A percentile compares a stretch with the other conserved stretches of the same genome.
Evolutionary conservation across 2,329 filamentous ascomycete species (phyloP).

Genomic region (Epichloe typhina): DNA sequence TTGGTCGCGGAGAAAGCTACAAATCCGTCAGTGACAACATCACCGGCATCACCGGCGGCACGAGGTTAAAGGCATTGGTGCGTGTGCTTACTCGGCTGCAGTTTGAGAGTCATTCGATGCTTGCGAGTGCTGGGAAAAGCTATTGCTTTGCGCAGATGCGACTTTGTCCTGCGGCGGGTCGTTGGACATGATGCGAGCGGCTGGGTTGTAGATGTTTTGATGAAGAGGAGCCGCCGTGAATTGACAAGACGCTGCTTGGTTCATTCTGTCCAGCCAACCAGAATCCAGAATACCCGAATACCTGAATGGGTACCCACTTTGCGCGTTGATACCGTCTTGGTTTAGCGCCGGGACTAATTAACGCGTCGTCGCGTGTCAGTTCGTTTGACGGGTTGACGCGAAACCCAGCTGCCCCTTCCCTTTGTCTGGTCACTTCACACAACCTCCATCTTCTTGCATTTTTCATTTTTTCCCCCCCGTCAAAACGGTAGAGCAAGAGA

Average conservation of each 20-base stretch:
- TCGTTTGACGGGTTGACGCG: conserved; percentile 10
- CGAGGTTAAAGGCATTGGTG: background rate
- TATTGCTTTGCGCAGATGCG: conserved; percentile 33
- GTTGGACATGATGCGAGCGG: conserved; percentile 19
- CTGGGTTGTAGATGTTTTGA: background rate
- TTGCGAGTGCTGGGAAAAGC: conserved; percentile 43
- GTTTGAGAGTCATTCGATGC: conserved; percentile 55
- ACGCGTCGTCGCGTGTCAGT: conserved; percentile 25
- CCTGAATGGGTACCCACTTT: conserved; percentile 16
- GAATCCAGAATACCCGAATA: background rate
- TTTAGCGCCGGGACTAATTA: conserved; percentile 26
- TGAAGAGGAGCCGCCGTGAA: background rate
- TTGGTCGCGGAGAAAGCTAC: conserved; percentile 76
- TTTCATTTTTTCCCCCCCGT: background rate
- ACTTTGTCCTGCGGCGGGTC: conserved; percentile 18
- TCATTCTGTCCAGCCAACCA: conserved; percentile 1
- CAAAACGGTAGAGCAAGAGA: background rate
- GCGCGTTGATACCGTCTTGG: conserved; percentile 18
- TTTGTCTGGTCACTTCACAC: background rate
- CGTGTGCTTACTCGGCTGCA: conserved; percentile 46
- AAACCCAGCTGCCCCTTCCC: conserved; percentile 11
- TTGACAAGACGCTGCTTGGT: background rate
- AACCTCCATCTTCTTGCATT: background rate
- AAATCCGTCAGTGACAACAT: background rate
- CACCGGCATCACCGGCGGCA: too few species aligned